Evolutionary conservation across 2,329 filamentous ascomycete species (phyloP).

Genomic region (Nothomitra cinnamomea): DNA sequence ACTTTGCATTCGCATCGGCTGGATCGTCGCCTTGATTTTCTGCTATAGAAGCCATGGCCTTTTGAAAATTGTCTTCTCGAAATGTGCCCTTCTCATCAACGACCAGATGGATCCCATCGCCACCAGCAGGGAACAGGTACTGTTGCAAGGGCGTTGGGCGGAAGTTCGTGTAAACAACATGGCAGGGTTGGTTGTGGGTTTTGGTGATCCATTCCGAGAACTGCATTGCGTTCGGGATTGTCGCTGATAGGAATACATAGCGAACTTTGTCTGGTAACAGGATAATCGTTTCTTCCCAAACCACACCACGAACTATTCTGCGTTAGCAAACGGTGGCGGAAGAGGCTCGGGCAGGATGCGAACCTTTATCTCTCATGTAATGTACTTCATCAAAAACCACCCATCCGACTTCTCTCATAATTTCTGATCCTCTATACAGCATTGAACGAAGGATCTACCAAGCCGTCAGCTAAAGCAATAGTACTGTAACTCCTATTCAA

Average conservation of each 20-base stretch:
- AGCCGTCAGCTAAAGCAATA: conserved; percentile 12
- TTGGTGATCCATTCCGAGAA: conserved; percentile 99
- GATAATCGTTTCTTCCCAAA: conserved; percentile 99
- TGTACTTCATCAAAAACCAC: conserved; percentile 98
- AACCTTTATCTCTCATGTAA: conserved; percentile 81
- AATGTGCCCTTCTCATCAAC: conserved; percentile 96
- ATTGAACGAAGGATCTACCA: conserved; percentile 78
- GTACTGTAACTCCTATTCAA: neutral
- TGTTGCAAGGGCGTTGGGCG: conserved; percentile 90
- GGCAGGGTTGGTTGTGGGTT: conserved; percentile 91
- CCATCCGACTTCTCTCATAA: conserved; percentile 98
- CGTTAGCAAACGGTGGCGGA: neutral
- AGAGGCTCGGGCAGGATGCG: conserved; percentile 9
- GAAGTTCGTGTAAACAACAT: conserved; percentile 98
- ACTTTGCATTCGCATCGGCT: conserved; percentile 59
- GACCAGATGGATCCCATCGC: conserved; percentile 81
- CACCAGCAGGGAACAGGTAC: conserved; percentile 90
- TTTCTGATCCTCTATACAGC: conserved; percentile 94
- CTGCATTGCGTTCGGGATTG: conserved; percentile 97
- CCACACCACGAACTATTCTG: conserved; percentile 57
- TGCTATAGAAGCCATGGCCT: conserved; percentile 80
- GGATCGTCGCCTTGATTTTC: conserved; percentile 76
- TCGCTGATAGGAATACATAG: conserved; percentile 95
- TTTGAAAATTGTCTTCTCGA: conserved; percentile 93
- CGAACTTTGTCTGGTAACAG: conserved; percentile 94